Base-by-base conservation (phyloP, 202 grass and related monocot species). In the Zoysia matrella region DNA sequence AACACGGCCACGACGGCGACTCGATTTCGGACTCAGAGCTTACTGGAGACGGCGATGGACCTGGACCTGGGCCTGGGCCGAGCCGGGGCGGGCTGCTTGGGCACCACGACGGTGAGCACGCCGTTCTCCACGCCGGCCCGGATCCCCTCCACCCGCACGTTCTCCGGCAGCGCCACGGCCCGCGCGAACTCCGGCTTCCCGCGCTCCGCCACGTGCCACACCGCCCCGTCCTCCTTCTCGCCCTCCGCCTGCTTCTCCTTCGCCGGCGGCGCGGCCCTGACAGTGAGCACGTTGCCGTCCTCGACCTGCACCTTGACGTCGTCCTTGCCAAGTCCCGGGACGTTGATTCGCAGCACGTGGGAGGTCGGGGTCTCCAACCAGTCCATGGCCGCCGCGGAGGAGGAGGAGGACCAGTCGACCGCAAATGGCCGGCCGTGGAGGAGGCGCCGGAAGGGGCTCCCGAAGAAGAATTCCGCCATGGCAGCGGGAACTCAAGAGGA, bases 131-230 rank as follows among this genome's bases (percentile, higher is more conserved):
- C 85, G 74, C 55, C 44, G 7, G 90, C 94, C 81, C 65, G 87
- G 89, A 97, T 94, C 66, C 87, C 74, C 1, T 92, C 94, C 72
- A 85, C 71, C 54, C 57, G 80, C 52, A 88, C 84, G 48, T 84
- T 64, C 14, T 91, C 92, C 56, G 94, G 92, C 81, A 97, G 80
- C 47, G 77, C 90, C 42, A 94, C 82, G 47, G 91, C 80, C 57
- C 94, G 84, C 45, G 81, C 66, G 18, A 94, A 86, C 76, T 85
- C 90, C 9, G 83, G 78, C 78, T 85, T 89, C 6, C 88, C 92
- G 73, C 92, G 85, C 90, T 97, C 94, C 47, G 86, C 77, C 66
- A 89, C 86, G 76, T 97, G 94, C 90, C 92, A 94, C 83, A 94
- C 88, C 0, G 52, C 47, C 14, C 85, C 89, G 5, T 86, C 76